Evolutionary conservation across 306 rosid species (phyloP).

Genomic region (Astragalus membranaceus): DNA sequence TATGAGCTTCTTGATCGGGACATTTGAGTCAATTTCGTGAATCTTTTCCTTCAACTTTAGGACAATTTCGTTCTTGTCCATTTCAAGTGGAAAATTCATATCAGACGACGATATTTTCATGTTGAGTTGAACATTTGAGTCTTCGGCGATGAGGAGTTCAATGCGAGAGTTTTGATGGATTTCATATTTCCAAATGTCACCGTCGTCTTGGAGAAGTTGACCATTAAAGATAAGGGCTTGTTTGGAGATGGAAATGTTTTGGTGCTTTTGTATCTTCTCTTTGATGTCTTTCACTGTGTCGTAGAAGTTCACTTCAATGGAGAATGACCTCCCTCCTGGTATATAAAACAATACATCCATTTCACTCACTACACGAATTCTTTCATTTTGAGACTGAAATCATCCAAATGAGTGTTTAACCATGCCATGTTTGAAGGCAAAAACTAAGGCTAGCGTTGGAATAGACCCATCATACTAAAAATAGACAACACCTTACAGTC

Average conservation of each 20-base stretch:
- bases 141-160: slow-evolving; percentile 31
- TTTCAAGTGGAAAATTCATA: slow-evolving; percentile 25
- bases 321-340: slow-evolving; percentile 40
- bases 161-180: slow-evolving; percentile 49
- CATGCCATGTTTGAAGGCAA: too few species aligned
- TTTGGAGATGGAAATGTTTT: slow-evolving; percentile 42
- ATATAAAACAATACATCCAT: slow-evolving; percentile 62
- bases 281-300: slow-evolving; percentile 66
- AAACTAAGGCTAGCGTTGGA: too few species aligned
- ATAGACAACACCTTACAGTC: too few species aligned
- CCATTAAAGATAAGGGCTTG: slow-evolving; percentile 71
- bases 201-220: slow-evolving; percentile 48
- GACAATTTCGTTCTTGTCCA: slow-evolving; percentile 43
- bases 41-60: slow-evolving; percentile 42
- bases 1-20: slow-evolving; percentile 8
- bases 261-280: slow-evolving; percentile 65
- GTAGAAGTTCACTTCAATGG: slow-evolving; percentile 62
- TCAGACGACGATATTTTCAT: slow-evolving; percentile 25
- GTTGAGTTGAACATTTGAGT: slow-evolving; percentile 25
- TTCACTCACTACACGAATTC: too few species aligned
- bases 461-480: too few species aligned
- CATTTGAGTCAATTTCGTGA: slow-evolving; percentile 26
- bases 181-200: slow-evolving; percentile 34
- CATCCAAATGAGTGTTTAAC: too few species aligned
- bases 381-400: too few species aligned